These are phyloP conservation scores for Penicillium dipodomyicola DNA, from an alignment of 495 filamentous ascomycete genomes.

Conservation along the genomic window DNA sequence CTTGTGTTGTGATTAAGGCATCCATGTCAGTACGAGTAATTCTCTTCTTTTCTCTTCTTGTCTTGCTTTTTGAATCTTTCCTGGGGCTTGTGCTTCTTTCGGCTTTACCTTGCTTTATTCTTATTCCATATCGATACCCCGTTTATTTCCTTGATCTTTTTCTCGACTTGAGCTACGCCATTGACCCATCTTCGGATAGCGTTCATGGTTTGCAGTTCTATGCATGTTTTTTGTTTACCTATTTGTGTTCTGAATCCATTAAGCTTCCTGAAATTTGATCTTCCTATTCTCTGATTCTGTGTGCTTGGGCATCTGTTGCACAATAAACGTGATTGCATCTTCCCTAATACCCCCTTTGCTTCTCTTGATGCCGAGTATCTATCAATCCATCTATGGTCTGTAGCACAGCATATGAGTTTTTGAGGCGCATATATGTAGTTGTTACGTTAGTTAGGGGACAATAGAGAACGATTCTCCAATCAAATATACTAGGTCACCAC, in stretches of 20 bases:
- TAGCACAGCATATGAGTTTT: not conserved
- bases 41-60: not conserved
- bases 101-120: slow-evolving; percentile 15
- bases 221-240: slow-evolving; percentile 8
- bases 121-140: slow-evolving; percentile 39
- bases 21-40: not conserved
- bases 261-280: slow-evolving; percentile 2
- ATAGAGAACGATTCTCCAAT: not conserved
- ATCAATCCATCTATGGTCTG: not conserved
- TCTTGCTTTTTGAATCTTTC: slow-evolving; percentile 19
- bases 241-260: not conserved
- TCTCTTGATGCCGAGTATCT: not conserved
- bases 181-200: not conserved
- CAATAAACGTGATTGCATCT: slow-evolving; percentile 7
- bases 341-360: slow-evolving; percentile 3
- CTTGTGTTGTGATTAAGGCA: slow-evolving; percentile 13
- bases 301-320: not conserved
- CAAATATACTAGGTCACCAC: not conserved
- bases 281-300: not conserved
- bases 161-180: not conserved
- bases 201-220: not conserved
- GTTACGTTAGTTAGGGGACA: too few species aligned
- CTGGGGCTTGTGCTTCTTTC: slow-evolving; percentile 24
- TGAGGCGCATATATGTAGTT: not conserved
- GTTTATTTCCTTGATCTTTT: slow-evolving; percentile 19